These are phyloP conservation scores for Calocybe indica DNA, from an alignment of 768 basidiomycete species.

Conservation along the genomic window DNA sequence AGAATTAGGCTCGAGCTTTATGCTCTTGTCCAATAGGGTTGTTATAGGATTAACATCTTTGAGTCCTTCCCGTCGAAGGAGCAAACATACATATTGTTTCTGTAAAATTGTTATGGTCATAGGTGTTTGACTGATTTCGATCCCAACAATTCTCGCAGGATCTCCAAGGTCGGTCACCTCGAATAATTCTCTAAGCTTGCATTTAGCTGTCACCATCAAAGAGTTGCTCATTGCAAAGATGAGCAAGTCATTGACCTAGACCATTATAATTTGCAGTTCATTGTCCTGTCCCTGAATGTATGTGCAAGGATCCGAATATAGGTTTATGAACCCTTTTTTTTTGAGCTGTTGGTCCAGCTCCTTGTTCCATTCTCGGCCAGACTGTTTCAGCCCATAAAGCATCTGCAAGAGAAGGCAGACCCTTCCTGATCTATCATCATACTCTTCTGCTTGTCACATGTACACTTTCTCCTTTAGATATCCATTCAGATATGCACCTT, in stretches of 20 bases:
- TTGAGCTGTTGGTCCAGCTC: neutral
- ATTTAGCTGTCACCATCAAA: constrained; percentile 3
- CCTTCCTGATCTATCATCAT: constrained; percentile 2
- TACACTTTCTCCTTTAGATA: constrained; percentile 19
- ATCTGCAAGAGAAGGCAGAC: constrained; percentile 2
- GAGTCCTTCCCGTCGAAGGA: too few relatives aligned
- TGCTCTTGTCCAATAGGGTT: too few relatives aligned
- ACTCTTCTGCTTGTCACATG: constrained; percentile 23
- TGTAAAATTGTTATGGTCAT: constrained; percentile 16
- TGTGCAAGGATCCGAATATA: neutral
- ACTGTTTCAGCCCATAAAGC: constrained; percentile 14
- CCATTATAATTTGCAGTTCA: neutral
- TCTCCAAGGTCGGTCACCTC: constrained; percentile 5
- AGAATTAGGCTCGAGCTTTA: neutral
- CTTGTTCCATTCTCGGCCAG: constrained; percentile 11
- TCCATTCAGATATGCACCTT: constrained; percentile 10
- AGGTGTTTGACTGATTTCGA: constrained; percentile 18
- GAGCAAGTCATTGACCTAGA: constrained; percentile 8
- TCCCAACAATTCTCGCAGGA: constrained; percentile 23
- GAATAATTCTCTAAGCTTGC: neutral
- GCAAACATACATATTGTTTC: constrained; percentile 1
- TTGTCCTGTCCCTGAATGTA: neutral
- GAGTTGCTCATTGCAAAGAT: constrained; percentile 1
- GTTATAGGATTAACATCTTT: too few relatives aligned
- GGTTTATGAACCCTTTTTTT: neutral